Base-by-base conservation (phyloP, 768 basidiomycete genomes). In the Mycena olivaceomarginata region DNA sequence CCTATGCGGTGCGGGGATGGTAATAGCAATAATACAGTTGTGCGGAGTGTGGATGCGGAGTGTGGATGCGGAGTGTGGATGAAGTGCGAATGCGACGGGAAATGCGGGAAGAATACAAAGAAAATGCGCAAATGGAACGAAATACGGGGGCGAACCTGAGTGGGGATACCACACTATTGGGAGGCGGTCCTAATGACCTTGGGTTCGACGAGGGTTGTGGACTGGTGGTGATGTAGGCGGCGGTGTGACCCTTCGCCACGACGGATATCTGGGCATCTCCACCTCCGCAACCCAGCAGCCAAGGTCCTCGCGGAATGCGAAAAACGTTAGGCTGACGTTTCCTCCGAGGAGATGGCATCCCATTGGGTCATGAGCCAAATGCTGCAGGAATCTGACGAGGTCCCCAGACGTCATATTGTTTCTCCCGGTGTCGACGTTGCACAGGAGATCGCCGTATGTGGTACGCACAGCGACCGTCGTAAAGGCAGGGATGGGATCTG, bases 351-450 rank as follows among this genome's bases (percentile, higher is more conserved):
- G 5, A 40, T 76, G 70, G 1, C 25, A n/a, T 10, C 75, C 75
- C 9, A 56, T 67, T 13, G 45, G 39, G 40, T n/a, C 12, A 20
- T 16, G 20, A 2, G 60, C 64, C 20, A 76, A 13, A 40, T 67
- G 37, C 57, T 76, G 75, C 7, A 76, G 64, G 57, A 76, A 76
- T 15, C 67, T 15, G 2, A 37, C 70, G 13, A 76, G 37, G 7
- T 76, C 75, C 7, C 65, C 75, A 3, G 56, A 60, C 31, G 56
- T 59, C 41, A 76, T 31, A 22, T 9, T 37, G 20, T 8, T n/a
- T 12, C 69, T 9, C 0, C 69, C 69, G 16, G 75, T 76, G 8
- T 66, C 31, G 22, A 76, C 46, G 25, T 51, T 60, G 65, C 53
- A 71, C 45, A 76, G 45, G 4, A 71, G 45, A 8, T 37, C n/a